Percentiles rank a stretch among this genome's conserved stretches.
These are phyloP conservation scores for Podospora conica DNA, from an alignment of 495 filamentous ascomycete species.

Conservation along the genomic window DNA sequence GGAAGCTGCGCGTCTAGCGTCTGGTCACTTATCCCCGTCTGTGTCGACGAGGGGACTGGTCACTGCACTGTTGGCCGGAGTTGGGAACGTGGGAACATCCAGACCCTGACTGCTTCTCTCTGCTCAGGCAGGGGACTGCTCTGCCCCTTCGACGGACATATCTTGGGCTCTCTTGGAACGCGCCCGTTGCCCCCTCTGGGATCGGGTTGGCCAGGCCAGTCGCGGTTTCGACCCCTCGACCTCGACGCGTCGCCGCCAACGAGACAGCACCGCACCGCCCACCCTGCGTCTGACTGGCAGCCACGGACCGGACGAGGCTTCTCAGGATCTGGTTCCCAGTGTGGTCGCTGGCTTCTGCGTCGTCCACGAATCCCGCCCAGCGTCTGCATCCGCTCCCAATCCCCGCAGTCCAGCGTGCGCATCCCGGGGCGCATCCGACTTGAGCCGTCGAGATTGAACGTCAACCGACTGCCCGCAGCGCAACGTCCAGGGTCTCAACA, in stretches of 20 bases:
- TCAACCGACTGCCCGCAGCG: neutral
- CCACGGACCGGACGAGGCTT: constrained; percentile 6
- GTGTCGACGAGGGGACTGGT: neutral
- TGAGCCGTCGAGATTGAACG: constrained; percentile 9
- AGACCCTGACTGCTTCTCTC: neutral
- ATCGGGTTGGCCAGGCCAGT: constrained; percentile 10
- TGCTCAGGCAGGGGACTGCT: neutral
- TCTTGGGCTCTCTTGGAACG: constrained; percentile 13
- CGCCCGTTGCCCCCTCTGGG: constrained; percentile 1
- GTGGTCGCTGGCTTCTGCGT: constrained; percentile 4
- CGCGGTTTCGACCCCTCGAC: constrained; percentile 14
- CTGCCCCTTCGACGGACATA: constrained; percentile 15
- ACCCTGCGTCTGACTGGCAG: constrained; percentile 1
- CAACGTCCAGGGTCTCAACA: constrained; percentile 7
- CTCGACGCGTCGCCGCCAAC: constrained; percentile 20
- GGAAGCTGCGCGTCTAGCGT: neutral
- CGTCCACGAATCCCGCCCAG: constrained; percentile 15
- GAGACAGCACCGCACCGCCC: constrained; percentile 5
- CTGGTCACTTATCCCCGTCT: neutral
- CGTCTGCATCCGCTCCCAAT: constrained; percentile 11
- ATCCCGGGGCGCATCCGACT: constrained; percentile 3
- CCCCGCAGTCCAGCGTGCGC: constrained; percentile 10
- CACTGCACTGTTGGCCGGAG: neutral
- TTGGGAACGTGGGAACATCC: neutral
- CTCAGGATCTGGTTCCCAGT: neutral